Evolutionary conservation across 2,329 filamentous ascomycete genomes (phyloP).

Genomic region (Thielaviopsis cerberus): DNA sequence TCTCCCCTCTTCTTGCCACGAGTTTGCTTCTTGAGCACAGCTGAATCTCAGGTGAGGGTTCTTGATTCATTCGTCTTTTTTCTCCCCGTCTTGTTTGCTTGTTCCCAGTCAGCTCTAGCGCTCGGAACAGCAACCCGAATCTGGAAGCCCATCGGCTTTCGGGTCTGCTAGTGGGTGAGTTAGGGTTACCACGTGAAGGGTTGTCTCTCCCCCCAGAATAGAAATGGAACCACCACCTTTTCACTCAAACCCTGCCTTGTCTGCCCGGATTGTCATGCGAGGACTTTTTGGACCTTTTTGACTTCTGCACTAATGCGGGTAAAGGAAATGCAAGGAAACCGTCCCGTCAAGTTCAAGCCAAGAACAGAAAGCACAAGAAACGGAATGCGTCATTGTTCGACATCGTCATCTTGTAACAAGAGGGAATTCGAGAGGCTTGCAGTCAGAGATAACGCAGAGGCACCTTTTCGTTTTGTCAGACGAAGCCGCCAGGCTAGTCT

Average conservation of each 20-base stretch:
- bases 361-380: neutral
- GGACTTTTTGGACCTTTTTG: neutral
- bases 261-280: neutral
- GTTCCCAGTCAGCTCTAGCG: neutral
- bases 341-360: neutral
- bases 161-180: neutral
- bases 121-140: neutral
- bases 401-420: neutral
- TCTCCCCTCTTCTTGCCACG: constrained; percentile 4
- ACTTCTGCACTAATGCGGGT: neutral
- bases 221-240: neutral
- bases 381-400: neutral
- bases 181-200: neutral
- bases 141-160: neutral
- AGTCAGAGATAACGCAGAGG: too few relatives aligned
- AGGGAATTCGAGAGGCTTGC: neutral
- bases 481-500: neutral
- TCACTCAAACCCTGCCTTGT: neutral
- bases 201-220: neutral
- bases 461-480: neutral
- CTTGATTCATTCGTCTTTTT: neutral
- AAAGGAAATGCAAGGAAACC: neutral
- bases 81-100: constrained; percentile 16
- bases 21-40: constrained; percentile 6
- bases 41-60: neutral